A percentile compares a stretch with the other conserved stretches of the same genome.
These are phyloP conservation scores for Aspergillus bertholletiae DNA, from an alignment of 495 filamentous ascomycete genomes.

Conservation along the genomic window DNA sequence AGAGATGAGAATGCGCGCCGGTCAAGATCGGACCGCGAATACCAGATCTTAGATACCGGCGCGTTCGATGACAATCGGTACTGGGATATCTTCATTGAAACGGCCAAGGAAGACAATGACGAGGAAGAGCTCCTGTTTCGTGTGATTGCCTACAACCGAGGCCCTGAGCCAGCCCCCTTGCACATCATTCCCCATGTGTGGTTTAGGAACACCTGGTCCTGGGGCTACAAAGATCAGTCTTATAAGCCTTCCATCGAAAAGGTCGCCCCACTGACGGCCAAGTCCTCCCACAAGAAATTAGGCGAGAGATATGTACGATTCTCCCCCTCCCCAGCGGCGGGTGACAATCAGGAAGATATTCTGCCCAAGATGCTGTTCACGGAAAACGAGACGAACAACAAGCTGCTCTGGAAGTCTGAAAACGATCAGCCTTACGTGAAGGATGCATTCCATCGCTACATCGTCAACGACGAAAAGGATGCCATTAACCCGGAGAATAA, in stretches of 20 bases:
- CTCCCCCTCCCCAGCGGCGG: constrained; percentile 84
- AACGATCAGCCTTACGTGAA: constrained; percentile 86
- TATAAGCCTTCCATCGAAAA: constrained; percentile 74
- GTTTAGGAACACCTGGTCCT: constrained; percentile 96
- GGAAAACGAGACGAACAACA: constrained; percentile 89
- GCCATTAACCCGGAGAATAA: constrained; percentile 75
- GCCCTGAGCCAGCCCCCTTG: constrained; percentile 81
- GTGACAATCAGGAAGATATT: constrained; percentile 73
- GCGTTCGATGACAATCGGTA: constrained; percentile 88
- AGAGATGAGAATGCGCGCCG: constrained; percentile 78
- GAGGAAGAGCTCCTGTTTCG: constrained; percentile 90
- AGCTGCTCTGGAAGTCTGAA: constrained; percentile 68
- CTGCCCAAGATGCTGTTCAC: constrained; percentile 83
- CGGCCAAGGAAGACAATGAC: constrained; percentile 85
- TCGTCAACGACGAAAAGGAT: constrained; percentile 75
- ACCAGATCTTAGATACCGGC: constrained; percentile 89
- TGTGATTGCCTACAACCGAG: constrained; percentile 93
- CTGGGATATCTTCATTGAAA: constrained; percentile 97
- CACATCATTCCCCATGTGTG: constrained; percentile 94
- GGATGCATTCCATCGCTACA: constrained; percentile 87
- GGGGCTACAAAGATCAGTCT: constrained; percentile 69
- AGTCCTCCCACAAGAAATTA: constrained; percentile 70
- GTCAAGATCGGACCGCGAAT: constrained; percentile 72
- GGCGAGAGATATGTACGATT: constrained; percentile 82
- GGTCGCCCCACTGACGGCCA: constrained; percentile 59